phyloP scores from a whole-genome alignment of 768 basidiomycete genomes.

The Leccinellum rugosiceps region DNA sequence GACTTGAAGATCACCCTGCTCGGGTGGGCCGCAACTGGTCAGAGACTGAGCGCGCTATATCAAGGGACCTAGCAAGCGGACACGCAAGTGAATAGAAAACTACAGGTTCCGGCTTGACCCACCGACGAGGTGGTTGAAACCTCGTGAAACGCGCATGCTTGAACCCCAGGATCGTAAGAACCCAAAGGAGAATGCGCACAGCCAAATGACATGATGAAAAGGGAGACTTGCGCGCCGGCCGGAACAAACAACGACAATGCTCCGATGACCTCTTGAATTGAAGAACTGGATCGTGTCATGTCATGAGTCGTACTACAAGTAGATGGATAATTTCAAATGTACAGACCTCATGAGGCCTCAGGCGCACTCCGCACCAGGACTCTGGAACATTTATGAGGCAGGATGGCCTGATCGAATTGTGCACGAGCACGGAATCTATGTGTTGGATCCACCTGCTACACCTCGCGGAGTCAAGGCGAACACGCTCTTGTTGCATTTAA shows the following conservation, averaged over 20 bases:
- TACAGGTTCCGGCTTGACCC: neutral
- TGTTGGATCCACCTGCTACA: slow-evolving; percentile 12
- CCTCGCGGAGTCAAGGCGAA: slow-evolving; percentile 14
- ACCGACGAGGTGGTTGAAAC: slow-evolving; percentile 12
- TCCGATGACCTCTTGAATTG: slow-evolving; percentile 5
- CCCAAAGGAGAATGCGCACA: slow-evolving; percentile 26
- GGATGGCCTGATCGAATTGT: slow-evolving; percentile 1
- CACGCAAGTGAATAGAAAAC: neutral
- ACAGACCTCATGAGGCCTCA: slow-evolving; percentile 2
- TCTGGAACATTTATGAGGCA: neutral
- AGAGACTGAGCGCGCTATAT: neutral
- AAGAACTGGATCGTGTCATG: slow-evolving; percentile 6
- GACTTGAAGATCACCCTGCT: slow-evolving; percentile 5
- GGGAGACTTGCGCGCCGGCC: neutral
- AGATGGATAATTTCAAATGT: slow-evolving; percentile 21
- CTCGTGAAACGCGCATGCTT: slow-evolving; percentile 17
- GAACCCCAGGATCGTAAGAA: slow-evolving; percentile 9
- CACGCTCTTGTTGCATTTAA: slow-evolving; percentile 18
- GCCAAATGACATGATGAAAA: slow-evolving; percentile 17
- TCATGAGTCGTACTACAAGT: neutral
- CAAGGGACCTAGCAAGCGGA: slow-evolving; percentile 1
- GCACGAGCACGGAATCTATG: neutral
- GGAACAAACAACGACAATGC: slow-evolving; percentile 4
- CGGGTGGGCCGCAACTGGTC: neutral
- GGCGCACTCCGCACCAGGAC: slow-evolving; percentile 7